Evolutionary conservation across 345 rosid genomes (phyloP), one percentile per base, ranked within the genome.

Genomic region (Pistacia atlantica): DNA sequence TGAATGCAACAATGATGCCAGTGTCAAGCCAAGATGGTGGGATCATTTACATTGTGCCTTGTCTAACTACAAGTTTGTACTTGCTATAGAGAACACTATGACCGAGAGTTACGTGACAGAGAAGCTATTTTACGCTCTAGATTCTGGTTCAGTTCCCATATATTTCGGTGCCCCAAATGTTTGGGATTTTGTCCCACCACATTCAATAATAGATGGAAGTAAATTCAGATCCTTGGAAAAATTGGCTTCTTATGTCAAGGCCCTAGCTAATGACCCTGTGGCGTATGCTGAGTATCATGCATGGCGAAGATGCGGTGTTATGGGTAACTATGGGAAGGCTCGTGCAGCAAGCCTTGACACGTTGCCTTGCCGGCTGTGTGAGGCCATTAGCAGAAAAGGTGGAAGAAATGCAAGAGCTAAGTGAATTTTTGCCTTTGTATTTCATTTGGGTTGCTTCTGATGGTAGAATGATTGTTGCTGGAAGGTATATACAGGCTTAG

Each of bases 41-140:
- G 97, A 91, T 75, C 98, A 95, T 70, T 82, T 93, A 61, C 98
- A 95, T 65, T 95, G 99, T 69, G 91, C 96, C 66, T 93, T 93
- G 99, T 95, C 99, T 81, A 92, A 93, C 78, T 93, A 95, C 87
- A 93, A 95, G 78, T 93, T 95, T 71, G 94, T 89, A 18, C 97
- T 95, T 4, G 98, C 99, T 2, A 92, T 95, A 1, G 99, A 95
- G 67, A 95, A 95, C 86, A 95, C 97, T 7, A 79, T 79, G 80
- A 82, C 91, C 1, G 97, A 93, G 68, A 93, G 97, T 75, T 95
- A 95, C 4, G 94, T 93, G 80, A 95, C 98, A 0, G 99, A 95
- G 86, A 95, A 95, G 87, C 94, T 93, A 46, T 95, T 89, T 82
- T 93, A 95, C 31, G 93, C 98, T 4, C 84, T 95, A 8, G 98